These are phyloP conservation scores for Tritrichomonas musculus DNA, from an alignment of 208 protist genomes.

Conservation along the genomic window DNA sequence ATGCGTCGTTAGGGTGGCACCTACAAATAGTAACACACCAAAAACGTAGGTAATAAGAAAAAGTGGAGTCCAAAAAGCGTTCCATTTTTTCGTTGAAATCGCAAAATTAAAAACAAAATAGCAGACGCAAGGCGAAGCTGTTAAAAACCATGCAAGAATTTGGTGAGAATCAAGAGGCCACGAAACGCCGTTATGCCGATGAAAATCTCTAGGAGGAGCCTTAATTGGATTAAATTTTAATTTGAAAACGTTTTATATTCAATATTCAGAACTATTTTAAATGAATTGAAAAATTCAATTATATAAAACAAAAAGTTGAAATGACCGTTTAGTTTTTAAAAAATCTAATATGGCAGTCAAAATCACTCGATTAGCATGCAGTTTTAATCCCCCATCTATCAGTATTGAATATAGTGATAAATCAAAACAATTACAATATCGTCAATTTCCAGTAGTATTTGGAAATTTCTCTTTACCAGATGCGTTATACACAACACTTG, in stretches of 20 bases:
- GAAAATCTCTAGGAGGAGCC: not conserved
- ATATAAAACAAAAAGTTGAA: too few relatives aligned
- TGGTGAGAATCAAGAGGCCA: not conserved
- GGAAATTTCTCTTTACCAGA: not conserved
- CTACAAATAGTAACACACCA: not conserved
- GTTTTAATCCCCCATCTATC: not conserved
- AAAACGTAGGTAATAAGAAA: not conserved
- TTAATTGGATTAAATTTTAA: not conserved
- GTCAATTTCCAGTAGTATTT: not conserved
- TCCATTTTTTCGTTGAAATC: too few relatives aligned
- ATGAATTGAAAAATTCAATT: too few relatives aligned
- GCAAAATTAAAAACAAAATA: not conserved
- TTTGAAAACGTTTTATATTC: not conserved
- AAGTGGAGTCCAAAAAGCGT: not conserved
- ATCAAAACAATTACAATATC: not conserved
- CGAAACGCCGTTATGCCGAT: slow-evolving; percentile 2
- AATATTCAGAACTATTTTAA: too few relatives aligned
- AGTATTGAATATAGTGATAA: not conserved
- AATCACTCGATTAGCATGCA: not conserved
- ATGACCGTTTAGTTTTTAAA: too few relatives aligned
- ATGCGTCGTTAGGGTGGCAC: not conserved
- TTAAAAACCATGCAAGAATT: slow-evolving; percentile 26
- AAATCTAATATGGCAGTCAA: not conserved
- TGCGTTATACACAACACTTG: not conserved
- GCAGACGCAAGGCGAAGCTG: not conserved